A percentile compares a stretch with the other conserved stretches of the same genome.
These are phyloP conservation scores for Pseudogymnoascus sp. DNA, from an alignment of 2,329 filamentous ascomycete species.

Conservation along the genomic window DNA sequence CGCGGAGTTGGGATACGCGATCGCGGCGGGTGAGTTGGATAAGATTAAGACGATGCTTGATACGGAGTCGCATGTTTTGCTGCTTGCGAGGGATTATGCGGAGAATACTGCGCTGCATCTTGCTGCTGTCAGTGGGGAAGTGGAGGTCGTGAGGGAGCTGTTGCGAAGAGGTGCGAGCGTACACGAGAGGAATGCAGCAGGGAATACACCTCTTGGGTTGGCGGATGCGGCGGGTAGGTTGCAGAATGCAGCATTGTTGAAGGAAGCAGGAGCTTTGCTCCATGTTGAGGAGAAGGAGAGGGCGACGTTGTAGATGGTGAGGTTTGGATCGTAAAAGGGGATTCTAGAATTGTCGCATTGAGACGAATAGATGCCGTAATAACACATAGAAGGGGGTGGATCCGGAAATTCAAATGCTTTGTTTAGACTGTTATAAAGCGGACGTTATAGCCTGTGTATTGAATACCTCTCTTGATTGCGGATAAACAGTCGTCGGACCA, in stretches of 20 bases:
- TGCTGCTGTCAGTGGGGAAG: conserved; percentile 35
- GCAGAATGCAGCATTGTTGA: conserved; percentile 45
- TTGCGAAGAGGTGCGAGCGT: conserved; percentile 57
- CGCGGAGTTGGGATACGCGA: conserved; percentile 53
- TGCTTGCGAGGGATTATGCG: conserved; percentile 30
- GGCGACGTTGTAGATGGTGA: neutral
- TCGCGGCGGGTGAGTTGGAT: conserved; percentile 49
- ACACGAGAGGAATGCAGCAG: conserved; percentile 54
- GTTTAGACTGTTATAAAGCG: neutral
- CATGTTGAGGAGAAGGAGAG: conserved; percentile 40
- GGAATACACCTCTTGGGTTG: conserved; percentile 58
- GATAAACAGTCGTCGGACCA: neutral
- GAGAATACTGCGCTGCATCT: conserved; percentile 33
- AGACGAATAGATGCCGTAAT: neutral
- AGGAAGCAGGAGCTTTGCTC: conserved; percentile 51
- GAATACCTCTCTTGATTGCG: neutral
- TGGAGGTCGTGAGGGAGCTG: conserved; percentile 49
- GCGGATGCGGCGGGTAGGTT: conserved; percentile 49
- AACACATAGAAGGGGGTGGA: neutral
- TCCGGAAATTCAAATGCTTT: neutral
- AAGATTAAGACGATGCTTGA: conserved; percentile 24
- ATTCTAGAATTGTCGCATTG: neutral
- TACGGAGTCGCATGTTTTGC: conserved; percentile 21
- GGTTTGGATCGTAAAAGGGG: neutral
- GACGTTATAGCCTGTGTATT: neutral